Evolutionary conservation across 1,284 basidiomycete species (phyloP).

Genomic region (Trichosporon sp.): DNA sequence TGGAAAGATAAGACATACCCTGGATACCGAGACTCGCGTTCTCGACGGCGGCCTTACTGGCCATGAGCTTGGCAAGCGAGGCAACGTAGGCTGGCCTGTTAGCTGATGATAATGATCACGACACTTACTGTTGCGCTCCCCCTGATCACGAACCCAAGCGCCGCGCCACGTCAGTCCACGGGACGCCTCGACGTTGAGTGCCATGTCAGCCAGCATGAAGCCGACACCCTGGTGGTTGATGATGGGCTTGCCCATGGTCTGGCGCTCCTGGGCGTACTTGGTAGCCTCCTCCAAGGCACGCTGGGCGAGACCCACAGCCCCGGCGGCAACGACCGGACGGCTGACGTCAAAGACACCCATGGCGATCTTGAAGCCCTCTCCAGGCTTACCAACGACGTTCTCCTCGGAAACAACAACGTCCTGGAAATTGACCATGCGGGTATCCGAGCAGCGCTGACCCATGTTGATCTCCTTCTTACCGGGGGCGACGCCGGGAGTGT

Average conservation of each 20-base stretch:
- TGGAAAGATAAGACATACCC: constrained; percentile 30
- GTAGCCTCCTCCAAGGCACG: constrained; percentile 62
- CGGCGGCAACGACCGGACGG: constrained; percentile 60
- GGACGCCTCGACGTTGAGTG: constrained; percentile 60
- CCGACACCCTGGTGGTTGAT: constrained; percentile 63
- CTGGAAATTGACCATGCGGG: constrained; percentile 62
- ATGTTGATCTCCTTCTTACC: constrained; percentile 65
- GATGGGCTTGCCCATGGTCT: constrained; percentile 63
- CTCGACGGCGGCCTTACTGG: constrained; percentile 57
- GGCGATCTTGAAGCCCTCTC: constrained; percentile 62
- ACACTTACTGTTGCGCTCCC: constrained; percentile 58
- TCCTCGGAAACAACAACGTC: constrained; percentile 60
- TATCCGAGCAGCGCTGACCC: constrained; percentile 64
- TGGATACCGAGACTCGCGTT: constrained; percentile 61
- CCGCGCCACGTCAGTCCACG: constrained; percentile 61
- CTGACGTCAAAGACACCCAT: constrained; percentile 64
- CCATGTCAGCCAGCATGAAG: constrained; percentile 64
- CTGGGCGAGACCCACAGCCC: constrained; percentile 62
- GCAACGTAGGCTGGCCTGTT: constrained; percentile 58
- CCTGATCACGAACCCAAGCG: constrained; percentile 60
- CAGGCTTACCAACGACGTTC: constrained; percentile 60
- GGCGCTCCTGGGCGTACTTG: constrained; percentile 61
- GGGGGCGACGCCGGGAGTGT: constrained; percentile 58
- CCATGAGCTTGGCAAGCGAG: constrained; percentile 62
- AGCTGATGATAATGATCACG: neutral